Conservation (phyloP, 139 green algal species). For the Marvania coccoides region DNA sequence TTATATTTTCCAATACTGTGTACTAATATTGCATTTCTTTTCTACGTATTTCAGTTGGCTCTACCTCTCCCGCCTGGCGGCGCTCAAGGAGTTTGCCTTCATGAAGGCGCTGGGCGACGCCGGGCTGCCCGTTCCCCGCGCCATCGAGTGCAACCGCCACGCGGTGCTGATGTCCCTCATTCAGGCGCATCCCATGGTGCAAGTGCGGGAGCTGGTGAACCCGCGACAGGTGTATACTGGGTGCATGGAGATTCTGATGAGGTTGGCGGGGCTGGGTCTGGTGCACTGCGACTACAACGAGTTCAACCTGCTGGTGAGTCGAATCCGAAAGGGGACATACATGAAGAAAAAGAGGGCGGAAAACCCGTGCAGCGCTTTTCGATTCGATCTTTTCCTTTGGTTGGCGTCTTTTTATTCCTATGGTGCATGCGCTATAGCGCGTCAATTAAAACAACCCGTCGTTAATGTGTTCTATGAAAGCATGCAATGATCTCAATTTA, state of each 20-base stretch:
- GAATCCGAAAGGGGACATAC: too few species aligned
- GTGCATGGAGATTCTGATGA: slow-evolving; percentile 72
- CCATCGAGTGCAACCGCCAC: slow-evolving; percentile 91
- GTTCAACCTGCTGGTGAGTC: slow-evolving; percentile 86
- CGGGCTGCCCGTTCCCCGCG: slow-evolving; percentile 84
- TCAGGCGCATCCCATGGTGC: slow-evolving; percentile 66
- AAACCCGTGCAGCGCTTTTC: background rate
- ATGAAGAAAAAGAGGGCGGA: background rate
- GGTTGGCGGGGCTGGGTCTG: slow-evolving; percentile 69
- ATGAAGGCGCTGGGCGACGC: slow-evolving; percentile 89
- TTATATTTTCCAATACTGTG: background rate
- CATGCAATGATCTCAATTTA: background rate
- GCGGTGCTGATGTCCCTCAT: slow-evolving; percentile 92
- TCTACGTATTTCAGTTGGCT: slow-evolving; percentile 72
- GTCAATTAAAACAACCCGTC: background rate
- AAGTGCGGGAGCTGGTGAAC: slow-evolving; percentile 59
- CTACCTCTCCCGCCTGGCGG: slow-evolving; percentile 88
- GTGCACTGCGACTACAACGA: slow-evolving; percentile 99
- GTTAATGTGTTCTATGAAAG: background rate
- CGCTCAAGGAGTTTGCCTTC: slow-evolving; percentile 95
- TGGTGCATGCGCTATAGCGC: background rate
- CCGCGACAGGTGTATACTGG: slow-evolving; percentile 60
- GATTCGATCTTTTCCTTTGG: background rate
- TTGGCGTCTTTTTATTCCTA: background rate
- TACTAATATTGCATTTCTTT: background rate